Evolutionary conservation across 164 flowering plant genomes (phyloP), one percentile per base, ranked within the genome.

Genomic region (Litsea cubeba): DNA sequence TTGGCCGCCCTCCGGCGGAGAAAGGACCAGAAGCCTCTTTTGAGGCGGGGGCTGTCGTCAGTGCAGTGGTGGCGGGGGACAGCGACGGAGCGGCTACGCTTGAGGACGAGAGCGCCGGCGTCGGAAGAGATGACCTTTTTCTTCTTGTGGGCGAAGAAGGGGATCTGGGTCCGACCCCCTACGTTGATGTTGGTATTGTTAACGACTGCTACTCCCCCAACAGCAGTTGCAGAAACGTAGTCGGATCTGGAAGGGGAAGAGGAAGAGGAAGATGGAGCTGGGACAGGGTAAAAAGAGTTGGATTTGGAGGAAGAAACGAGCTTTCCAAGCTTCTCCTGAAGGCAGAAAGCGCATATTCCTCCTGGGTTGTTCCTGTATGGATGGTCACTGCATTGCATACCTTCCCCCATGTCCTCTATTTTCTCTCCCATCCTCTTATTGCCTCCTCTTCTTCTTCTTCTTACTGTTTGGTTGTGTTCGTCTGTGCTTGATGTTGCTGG

Each of bases 271-370:
- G 85, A 71, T 7, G 81, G 75, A 70, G 74, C 68, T 25, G 23
- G 25, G 50, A 81, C 58, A 35, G 87, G 83, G 69, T 77, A 83
- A 22, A 88, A 86, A n/a, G 75, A 26, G 20, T 26, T 62, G 32
- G 76, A 71, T 72, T 78, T 78, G 20, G 85, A 81, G 32, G 85
- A 83, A 3, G 96, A 90, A 35, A 93, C 89, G 2, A 93, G 88
- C 86, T 85, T 89, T 12, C 96, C 94, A 10, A 93, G 88, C 88
- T 91, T 91, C 75, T 91, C 98, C 69, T 91, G 94, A 12, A 93
- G 90, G 65, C 98, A 93, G 58, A 91, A 84, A 5, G 94, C 93
- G 70, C 98, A 93, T 83, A 93, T 91, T 71, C 96, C 98, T 49
- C 97, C 97, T 7, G 88, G 90, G 77, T 84, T 87, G 80, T 73